These are phyloP conservation scores for Trifolium repens DNA, from an alignment of 306 rosid genomes.

Conservation along the genomic window DNA sequence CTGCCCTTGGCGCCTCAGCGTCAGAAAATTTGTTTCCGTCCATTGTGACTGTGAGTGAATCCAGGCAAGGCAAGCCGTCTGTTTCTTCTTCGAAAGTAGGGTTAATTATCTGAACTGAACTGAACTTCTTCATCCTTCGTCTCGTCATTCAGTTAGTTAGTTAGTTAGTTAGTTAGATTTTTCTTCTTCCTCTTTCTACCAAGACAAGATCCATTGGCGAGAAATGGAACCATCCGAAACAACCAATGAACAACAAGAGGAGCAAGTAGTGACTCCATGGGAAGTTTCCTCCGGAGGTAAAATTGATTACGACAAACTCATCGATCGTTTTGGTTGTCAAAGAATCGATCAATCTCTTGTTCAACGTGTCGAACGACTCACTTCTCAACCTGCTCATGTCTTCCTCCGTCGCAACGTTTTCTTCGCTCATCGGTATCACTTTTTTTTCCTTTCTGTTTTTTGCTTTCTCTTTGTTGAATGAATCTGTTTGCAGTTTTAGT, in stretches of 20 bases:
- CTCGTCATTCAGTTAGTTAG: too few relatives aligned
- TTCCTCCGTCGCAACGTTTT: conserved; percentile 95
- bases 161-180: too few relatives aligned
- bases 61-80: too few relatives aligned
- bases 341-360: conserved; percentile 63
- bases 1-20: too few relatives aligned
- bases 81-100: too few relatives aligned
- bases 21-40: too few relatives aligned
- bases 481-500: neutral
- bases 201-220: neutral
- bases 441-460: neutral
- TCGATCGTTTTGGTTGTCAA: conserved; percentile 92
- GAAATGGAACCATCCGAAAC: conserved; percentile 13
- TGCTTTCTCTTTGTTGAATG: neutral
- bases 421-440: conserved; percentile 80
- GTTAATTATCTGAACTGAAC: too few relatives aligned
- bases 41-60: too few relatives aligned
- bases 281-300: conserved; percentile 77
- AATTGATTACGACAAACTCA: conserved; percentile 89
- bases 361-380: conserved; percentile 69
- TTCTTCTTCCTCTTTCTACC: too few relatives aligned
- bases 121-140: too few relatives aligned
- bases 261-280: conserved; percentile 86
- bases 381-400: conserved; percentile 73
- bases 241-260: conserved; percentile 32